Evolutionary conservation across 257 asterid species (phyloP), one percentile per base, ranked within the genome.

Genomic region (Solanum bukasovii): DNA sequence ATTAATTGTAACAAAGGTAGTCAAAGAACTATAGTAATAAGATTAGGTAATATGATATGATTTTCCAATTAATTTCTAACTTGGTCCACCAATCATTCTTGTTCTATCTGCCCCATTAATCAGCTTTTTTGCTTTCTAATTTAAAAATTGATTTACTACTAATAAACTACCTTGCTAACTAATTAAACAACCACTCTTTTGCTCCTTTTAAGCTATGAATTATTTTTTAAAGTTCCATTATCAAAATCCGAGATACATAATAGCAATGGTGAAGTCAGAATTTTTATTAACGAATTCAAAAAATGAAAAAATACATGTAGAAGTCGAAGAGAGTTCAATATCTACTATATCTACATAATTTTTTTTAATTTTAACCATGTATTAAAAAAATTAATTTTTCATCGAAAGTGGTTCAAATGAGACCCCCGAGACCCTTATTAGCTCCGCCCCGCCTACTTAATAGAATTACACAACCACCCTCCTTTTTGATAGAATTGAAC

Each of bases 381-480:
- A 59, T 59, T 3, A 21, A 8, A 52, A 56, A 21, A 21, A 3
- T 0, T 56, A 56, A 1, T 7, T 20, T 7, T 56, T 56, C 11
- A 0, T 56, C 65, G 25, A 20, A 56, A 20, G 25, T 0, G 46
- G 0, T 61, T 29, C 31, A 29, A 29, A 29, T 29, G 31, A 29
- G 31, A 29, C 31, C n/a, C 27, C 13, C 68, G 2, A 0, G 0
- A 21, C 0, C 13, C 29, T 21, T 56, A 18, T 0, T 56, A 56
- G 65, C 65, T 56, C 25, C 2, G 5, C 11, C 25, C 65, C 8
- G 3, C 59, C 11, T 56, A 0, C 44, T 73, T 68, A 89, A 56
- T 79, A 90, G 83, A 86, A 37, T 83, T 27, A 84, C 84, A 20
- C 90, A 93, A 91, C 95, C 88, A 93, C 95, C 91, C 93, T 90